Evolutionary conservation across 2,329 filamentous ascomycete genomes (phyloP), one percentile per base, ranked within the genome.

Genomic region (Paraphoma sp.): DNA sequence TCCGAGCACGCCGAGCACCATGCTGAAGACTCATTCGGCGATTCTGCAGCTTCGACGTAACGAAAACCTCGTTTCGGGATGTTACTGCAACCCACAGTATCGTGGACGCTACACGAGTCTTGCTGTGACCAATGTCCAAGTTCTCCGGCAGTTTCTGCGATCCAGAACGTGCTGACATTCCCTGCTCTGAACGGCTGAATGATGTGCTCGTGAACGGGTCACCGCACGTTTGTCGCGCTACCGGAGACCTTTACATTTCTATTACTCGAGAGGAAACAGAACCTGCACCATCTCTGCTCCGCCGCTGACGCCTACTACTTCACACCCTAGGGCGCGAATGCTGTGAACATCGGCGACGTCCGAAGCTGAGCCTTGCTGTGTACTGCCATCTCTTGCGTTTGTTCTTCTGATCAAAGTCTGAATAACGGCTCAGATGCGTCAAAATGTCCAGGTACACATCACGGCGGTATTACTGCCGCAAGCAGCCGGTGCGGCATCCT

Each of bases 211-310:
- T 56, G 28, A 28, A 54, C 46, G 48, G 48, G 44, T 43, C 48
- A 41, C 52, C 42, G 50, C 36, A 49, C 51, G 48, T 52, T 63
- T 54, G 53, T 54, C 51, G 45, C 61, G 60, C 64, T 60, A 64
- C 59, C 30, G 28, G 41, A 53, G 40, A 50, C 49, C 28, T 56
- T 18, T 38, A 59, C 59, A 67, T 63, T 69, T 63, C 53, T 41
- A 71, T 76, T 76, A 76, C 73, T 76, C 71, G 73, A 76, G 75
- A 57, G 57, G 29, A 57, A 69, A 69, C 63, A 65, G 57, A 60
- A 51, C 54, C 54, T 56, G 44, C 43, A 48, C 54, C 46, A 55
- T 52, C 45, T 52, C 47, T 50, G 45, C 28, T 60, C 53, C 48
- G 55, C 62, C 62, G 53, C 59, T 61, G 53, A 51, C 56, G 29